Percentiles rank a stretch among this genome's conserved stretches.
Evolutionary conservation across 177 flowering plant genomes (phyloP).

Genomic region (Telopea speciosissima): DNA sequence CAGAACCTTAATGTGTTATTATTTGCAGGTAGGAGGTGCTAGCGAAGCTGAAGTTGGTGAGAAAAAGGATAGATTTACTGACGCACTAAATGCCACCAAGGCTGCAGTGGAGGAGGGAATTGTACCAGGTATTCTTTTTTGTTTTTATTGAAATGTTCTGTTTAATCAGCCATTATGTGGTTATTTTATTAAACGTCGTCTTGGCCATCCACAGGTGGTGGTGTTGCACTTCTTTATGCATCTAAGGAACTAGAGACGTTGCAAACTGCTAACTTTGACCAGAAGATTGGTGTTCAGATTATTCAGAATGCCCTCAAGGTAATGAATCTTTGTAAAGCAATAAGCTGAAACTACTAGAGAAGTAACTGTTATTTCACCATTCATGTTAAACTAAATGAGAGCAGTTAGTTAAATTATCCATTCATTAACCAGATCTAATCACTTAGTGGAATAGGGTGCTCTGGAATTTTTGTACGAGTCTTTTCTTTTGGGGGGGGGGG

Average conservation of each 20-base stretch:
- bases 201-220: conserved; percentile 43
- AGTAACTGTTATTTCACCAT: too few relatives aligned
- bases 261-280: conserved; percentile 89
- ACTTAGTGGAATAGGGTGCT: too few relatives aligned
- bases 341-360: too few relatives aligned
- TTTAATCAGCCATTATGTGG: too few relatives aligned
- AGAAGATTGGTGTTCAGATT: conserved; percentile 95
- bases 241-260: conserved; percentile 83
- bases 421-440: too few relatives aligned
- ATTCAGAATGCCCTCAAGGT: conserved; percentile 97
- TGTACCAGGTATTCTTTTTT: conserved; percentile 42
- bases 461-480: too few relatives aligned
- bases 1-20: not conserved
- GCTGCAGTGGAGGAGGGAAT: conserved; percentile 99
- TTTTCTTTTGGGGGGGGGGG: too few relatives aligned
- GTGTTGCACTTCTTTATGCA: conserved; percentile 96
- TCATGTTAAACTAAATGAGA: too few relatives aligned
- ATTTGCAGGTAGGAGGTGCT: conserved; percentile 94
- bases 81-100: conserved; percentile 95
- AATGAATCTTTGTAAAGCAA: not conserved
- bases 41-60: conserved; percentile 98
- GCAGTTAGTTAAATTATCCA: too few relatives aligned
- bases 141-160: too few relatives aligned
- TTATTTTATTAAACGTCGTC: too few relatives aligned
- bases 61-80: conserved; percentile 94